Evolutionary conservation across 1,139 yeast genomes (phyloP).

Genomic region (Hansenula sp.): DNA sequence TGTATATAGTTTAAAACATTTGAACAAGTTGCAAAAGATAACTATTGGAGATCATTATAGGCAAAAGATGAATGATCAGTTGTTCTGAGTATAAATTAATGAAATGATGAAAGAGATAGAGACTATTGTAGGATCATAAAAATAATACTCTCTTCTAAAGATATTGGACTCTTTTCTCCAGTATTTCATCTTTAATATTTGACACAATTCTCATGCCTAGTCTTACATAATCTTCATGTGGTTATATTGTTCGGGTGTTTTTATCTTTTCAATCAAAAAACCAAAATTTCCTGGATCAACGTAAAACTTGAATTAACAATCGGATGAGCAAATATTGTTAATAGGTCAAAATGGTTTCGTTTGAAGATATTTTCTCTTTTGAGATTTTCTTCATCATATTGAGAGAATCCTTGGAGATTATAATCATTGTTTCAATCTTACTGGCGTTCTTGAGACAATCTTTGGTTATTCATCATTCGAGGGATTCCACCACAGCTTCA

Average conservation of each 20-base stretch:
- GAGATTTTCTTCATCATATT: conserved; percentile 76
- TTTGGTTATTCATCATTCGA: conserved; percentile 25
- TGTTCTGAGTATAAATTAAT: neutral
- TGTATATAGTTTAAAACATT: conserved; percentile 32
- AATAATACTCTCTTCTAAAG: no score
- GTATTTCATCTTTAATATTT: no score
- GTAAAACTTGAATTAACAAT: no score
- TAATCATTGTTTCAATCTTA: conserved; percentile 83
- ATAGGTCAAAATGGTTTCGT: conserved; percentile 5
- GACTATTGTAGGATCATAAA: no score
- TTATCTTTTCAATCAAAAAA: neutral
- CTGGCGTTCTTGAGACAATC: conserved; percentile 83
- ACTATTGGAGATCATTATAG: conserved; percentile 29
- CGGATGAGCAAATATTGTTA: neutral
- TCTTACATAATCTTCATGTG: neutral
- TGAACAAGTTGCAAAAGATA: conserved; percentile 38
- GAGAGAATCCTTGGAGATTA: conserved; percentile 88
- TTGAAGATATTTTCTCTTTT: conserved; percentile 34
- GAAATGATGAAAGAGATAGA: neutral
- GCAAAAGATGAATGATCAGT: conserved; percentile 2
- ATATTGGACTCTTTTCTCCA: no score
- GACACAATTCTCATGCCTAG: no score
- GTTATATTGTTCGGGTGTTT: neutral
- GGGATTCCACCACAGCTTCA: neutral
- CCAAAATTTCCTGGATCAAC: neutral